Evolutionary conservation across 257 asterid species (phyloP).

Genomic region (Nicotiana tabacum): DNA sequence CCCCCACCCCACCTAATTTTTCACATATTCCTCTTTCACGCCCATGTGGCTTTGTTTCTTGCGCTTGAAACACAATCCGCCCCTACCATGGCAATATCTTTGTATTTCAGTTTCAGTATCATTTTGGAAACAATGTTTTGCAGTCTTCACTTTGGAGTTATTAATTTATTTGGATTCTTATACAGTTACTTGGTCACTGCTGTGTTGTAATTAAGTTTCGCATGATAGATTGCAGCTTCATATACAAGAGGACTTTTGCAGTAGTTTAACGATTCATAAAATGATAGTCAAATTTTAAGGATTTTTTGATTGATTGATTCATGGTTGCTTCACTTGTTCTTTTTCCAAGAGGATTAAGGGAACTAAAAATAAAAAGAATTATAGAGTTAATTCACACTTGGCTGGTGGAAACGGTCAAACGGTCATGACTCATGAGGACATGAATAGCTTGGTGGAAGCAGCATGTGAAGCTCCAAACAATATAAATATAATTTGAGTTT

Average conservation of each 20-base stretch:
- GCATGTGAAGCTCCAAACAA: not conserved
- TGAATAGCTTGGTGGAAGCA: not conserved
- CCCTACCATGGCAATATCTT: not conserved
- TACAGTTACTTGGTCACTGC: not conserved
- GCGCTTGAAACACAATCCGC: not conserved
- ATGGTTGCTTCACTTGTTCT: no score
- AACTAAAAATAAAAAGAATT: not conserved
- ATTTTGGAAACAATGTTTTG: not conserved
- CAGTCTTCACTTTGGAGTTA: not conserved
- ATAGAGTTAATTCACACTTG: not conserved
- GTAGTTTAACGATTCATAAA: not conserved
- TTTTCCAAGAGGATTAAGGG: not conserved
- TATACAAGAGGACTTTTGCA: not conserved
- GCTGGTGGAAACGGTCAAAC: not conserved
- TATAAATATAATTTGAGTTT: not conserved
- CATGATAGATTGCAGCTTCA: not conserved
- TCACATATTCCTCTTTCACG: conserved; percentile 23
- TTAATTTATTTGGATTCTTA: not conserved
- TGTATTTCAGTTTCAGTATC: not conserved
- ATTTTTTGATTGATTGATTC: not conserved
- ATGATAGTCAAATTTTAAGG: not conserved
- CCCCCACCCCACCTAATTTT: not conserved
- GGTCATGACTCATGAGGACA: not conserved
- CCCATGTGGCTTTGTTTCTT: conserved; percentile 24
- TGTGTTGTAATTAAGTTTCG: not conserved